Evolutionary conservation across 371 early-diverging fungal genomes (phyloP), one percentile per base, ranked within the genome.

Genomic region (Mucor lusitanicus): DNA sequence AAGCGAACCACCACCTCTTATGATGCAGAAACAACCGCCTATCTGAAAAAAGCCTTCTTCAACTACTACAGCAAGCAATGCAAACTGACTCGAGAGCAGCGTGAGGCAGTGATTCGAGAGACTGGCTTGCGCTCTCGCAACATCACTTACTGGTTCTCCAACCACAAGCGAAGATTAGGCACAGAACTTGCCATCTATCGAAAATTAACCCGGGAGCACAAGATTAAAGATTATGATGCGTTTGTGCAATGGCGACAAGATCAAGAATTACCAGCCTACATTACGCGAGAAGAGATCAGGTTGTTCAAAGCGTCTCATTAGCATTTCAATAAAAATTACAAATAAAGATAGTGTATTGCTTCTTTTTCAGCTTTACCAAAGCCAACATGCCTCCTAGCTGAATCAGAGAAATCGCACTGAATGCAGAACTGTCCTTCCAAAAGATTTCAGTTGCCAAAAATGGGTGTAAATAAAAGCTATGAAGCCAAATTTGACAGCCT

Each of bases 71-170:
- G 81, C 40, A 46, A 60, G 19, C 72, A 71, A 5, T 69, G 72
- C 28, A 80, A 76, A 39, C 58, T 80, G 7, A 78, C 74, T 33
- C 77, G 76, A 17, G 50, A 63, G 13, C 76, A 80, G 50, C 59
- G 80, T 0, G 39, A n/a, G 11, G 28, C 63, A 48, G 68, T 78
- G 17, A 69, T 70, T n/a, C n/a, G 53, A 17, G 63, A 68, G 11
- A 82, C 80, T 15, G 77, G 77, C 0, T 53, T 82, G 13, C 63
- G 70, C 12, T 70, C 79, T 15, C 73, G 82, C n/a, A 79, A 74
- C 28, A 74, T 82, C 32, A 82, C 82, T 13, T 82, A 82, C 44
- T 82, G 82, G 82, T 77, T 82, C 39, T 79, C 82, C 5, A 82
- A 82, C 50, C 79, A 77, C 28, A 79, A 79, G 28, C 65, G 82